Evolutionary conservation across 495 filamentous ascomycete genomes (phyloP).

Genomic region (Podospora sp.): DNA sequence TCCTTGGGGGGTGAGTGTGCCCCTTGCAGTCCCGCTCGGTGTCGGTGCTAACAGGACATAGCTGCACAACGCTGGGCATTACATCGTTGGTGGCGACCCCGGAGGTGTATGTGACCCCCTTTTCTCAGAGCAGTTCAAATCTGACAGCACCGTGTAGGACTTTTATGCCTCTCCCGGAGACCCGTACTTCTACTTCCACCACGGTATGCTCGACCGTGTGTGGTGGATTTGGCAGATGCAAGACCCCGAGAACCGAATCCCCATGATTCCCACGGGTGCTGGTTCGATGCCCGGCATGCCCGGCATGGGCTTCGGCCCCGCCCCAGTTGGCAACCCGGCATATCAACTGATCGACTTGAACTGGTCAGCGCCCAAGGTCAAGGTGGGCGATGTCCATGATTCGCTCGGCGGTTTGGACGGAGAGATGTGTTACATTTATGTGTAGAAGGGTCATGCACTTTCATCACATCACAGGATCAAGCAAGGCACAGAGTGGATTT

Average conservation of each 20-base stretch:
- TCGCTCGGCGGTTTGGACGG: slow-evolving; percentile 5
- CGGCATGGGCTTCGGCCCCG: neutral
- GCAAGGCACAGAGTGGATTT: no score
- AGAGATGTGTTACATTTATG: slow-evolving; percentile 7
- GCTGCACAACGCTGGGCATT: neutral
- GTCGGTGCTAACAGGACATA: neutral
- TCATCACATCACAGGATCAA: neutral
- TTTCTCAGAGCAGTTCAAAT: no score
- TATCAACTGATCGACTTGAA: neutral
- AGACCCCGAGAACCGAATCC: neutral
- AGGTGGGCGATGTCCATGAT: neutral
- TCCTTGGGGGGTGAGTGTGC: slow-evolving; percentile 1
- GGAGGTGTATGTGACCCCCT: neutral
- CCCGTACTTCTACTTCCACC: neutral
- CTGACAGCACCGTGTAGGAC: neutral
- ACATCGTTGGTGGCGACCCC: neutral
- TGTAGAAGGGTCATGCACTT: neutral
- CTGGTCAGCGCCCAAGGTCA: slow-evolving; percentile 1
- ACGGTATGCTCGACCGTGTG: neutral
- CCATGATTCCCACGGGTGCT: neutral
- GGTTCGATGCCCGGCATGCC: neutral
- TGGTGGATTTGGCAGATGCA: neutral
- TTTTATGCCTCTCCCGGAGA: neutral
- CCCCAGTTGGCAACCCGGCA: neutral
- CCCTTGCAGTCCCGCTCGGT: neutral